Conservation (phyloP, 345 rosid genomes). For the Boechera divaricarpa region DNA sequence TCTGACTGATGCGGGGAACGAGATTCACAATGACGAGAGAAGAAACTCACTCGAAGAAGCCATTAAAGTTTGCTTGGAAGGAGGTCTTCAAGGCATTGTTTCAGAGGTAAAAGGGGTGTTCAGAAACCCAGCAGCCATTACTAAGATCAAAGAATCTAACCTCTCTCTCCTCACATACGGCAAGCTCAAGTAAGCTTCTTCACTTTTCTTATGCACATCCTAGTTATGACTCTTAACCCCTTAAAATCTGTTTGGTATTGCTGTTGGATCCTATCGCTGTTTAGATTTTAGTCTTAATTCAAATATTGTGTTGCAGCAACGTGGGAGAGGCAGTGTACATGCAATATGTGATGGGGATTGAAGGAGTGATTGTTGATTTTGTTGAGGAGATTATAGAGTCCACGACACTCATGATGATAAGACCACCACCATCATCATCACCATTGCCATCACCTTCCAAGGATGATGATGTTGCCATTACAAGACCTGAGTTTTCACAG, state of each 20-base stretch:
- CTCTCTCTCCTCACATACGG: constrained; percentile 89
- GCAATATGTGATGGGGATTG: constrained; percentile 92
- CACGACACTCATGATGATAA: constrained; percentile 54
- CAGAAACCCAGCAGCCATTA: constrained; percentile 70
- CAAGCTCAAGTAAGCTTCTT: constrained; percentile 60
- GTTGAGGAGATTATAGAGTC: constrained; percentile 80
- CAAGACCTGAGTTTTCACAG: constrained; percentile 71
- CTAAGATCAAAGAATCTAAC: constrained; percentile 80
- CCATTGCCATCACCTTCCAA: constrained; percentile 19
- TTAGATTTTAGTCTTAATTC: not conserved
- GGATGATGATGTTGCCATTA: constrained; percentile 36
- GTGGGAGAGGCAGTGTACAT: constrained; percentile 91
- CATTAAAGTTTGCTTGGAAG: constrained; percentile 69
- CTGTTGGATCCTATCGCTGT: not conserved
- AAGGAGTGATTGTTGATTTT: constrained; percentile 88
- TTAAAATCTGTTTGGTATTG: not conserved
- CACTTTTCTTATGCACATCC: not conserved
- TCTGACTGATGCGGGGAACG: constrained; percentile 70
- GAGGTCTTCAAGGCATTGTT: constrained; percentile 80
- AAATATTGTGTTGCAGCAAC: constrained; percentile 53
- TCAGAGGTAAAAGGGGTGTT: constrained; percentile 87
- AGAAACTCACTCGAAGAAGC: constrained; percentile 95
- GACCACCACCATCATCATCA: constrained; percentile 37
- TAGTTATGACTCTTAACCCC: not conserved
- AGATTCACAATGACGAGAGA: constrained; percentile 62